Conservation (phyloP, 2,329 filamentous ascomycete genomes). For the Hymenoscyphus repandus region DNA sequence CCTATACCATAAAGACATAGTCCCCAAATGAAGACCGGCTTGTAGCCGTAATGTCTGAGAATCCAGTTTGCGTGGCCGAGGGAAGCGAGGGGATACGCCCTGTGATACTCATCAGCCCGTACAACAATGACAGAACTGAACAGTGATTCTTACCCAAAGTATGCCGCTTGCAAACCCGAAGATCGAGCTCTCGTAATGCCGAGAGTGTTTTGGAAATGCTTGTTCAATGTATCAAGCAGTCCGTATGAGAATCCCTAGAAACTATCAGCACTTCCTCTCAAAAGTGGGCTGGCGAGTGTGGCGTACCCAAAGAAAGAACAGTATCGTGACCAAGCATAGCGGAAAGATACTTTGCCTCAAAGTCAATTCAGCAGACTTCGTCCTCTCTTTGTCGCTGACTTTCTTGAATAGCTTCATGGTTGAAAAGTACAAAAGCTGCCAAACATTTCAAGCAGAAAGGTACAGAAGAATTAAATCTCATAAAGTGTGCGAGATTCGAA, state of each 20-base stretch:
- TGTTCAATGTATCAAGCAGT: conserved; percentile 75
- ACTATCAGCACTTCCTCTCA: not conserved
- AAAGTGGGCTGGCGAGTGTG: conserved; percentile 17
- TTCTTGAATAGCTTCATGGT: conserved; percentile 14
- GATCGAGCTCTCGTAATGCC: conserved; percentile 51
- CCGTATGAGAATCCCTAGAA: conserved; percentile 87
- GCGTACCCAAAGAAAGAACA: conserved; percentile 60
- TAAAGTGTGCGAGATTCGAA: too few species aligned
- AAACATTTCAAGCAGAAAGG: too few species aligned
- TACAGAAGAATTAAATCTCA: too few species aligned
- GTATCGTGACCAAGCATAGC: conserved; percentile 57
- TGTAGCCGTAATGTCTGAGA: conserved; percentile 58
- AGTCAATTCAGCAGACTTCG: conserved; percentile 56
- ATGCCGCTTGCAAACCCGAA: too few species aligned
- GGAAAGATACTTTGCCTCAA: conserved; percentile 62
- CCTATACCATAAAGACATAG: conserved; percentile 67
- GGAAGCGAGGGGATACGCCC: conserved; percentile 67
- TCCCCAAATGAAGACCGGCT: conserved; percentile 62
- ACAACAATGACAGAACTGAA: conserved; percentile 36
- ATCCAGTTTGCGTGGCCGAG: conserved; percentile 62
- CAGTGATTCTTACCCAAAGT: too few species aligned
- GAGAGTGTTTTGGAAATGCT: conserved; percentile 59
- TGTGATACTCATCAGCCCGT: conserved; percentile 54
- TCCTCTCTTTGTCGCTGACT: conserved; percentile 40
- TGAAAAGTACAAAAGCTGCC: too few species aligned